A percentile compares a stretch with the other conserved stretches of the same genome.
Evolutionary conservation across 805 yeast genomes (phyloP).

Genomic region (Monosporozyma yasuniensis): DNA sequence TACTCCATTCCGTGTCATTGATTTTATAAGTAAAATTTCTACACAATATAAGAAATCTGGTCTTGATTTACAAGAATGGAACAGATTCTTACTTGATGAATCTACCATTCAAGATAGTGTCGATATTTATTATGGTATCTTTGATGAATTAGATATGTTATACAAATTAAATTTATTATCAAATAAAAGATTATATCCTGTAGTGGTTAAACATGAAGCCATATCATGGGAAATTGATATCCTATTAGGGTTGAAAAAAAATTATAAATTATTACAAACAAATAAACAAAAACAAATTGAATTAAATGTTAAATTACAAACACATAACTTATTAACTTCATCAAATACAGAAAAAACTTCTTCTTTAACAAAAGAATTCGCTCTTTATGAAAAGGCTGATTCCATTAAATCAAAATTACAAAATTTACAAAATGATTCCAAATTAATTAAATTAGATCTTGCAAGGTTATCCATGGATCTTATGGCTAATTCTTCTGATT

Average conservation of each 20-base stretch:
- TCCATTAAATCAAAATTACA: conserved; percentile 20
- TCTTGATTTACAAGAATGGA: conserved; percentile 8
- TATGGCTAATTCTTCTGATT: conserved; percentile 38
- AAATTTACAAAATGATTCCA: conserved; percentile 10
- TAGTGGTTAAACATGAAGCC: conserved; percentile 50
- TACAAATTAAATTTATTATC: conserved; percentile 37
- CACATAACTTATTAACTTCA: background rate
- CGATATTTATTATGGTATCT: conserved; percentile 53
- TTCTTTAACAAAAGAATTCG: background rate
- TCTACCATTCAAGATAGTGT: conserved; percentile 42
- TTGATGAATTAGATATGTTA: conserved; percentile 54
- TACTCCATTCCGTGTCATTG: conserved; percentile 48
- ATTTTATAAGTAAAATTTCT: conserved; percentile 30
- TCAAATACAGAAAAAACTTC: background rate
- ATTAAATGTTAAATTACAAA: conserved; percentile 1
- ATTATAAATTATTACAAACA: conserved; percentile 23
- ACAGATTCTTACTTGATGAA: conserved; percentile 37
- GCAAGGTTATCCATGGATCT: conserved; percentile 38
- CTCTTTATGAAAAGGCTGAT: background rate
- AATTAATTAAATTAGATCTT: conserved; percentile 29
- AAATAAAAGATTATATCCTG: conserved; percentile 18
- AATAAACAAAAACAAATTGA: conserved; percentile 44
- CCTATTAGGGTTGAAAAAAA: conserved; percentile 45
- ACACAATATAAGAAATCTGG: conserved; percentile 9
- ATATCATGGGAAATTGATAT: conserved; percentile 65